Percentiles rank a stretch among this genome's conserved stretches.
Conservation (phyloP, 169 alveolate genomes). For the Plasmodium ovale region DNA sequence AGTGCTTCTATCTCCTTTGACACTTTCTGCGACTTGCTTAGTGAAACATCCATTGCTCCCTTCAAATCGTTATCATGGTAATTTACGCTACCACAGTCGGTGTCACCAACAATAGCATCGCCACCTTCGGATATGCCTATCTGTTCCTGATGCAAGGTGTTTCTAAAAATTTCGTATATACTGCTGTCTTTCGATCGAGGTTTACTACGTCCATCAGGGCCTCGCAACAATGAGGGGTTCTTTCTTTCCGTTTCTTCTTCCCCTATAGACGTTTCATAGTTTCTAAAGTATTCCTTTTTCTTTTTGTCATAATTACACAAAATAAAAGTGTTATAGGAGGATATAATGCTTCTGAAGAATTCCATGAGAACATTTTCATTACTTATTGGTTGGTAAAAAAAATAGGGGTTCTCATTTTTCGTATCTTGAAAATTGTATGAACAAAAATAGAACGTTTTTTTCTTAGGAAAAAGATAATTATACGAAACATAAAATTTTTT, state of each 20-base stretch:
- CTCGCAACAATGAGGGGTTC: background rate
- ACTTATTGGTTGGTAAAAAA: conserved; percentile 67
- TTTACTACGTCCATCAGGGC: no score
- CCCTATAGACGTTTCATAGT: background rate
- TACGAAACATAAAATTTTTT: conserved; percentile 69
- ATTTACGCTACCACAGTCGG: background rate
- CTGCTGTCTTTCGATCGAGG: conserved; percentile 2
- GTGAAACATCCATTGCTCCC: conserved; percentile 8
- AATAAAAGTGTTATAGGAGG: conserved; percentile 69
- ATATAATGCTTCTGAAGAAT: conserved; percentile 62
- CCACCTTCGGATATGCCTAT: background rate
- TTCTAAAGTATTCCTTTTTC: conserved; percentile 50
- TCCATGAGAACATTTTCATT: conserved; percentile 53
- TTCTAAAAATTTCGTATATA: conserved; percentile 1
- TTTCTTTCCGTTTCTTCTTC: background rate
- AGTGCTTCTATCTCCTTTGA: conserved; percentile 58
- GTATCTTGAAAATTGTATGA: conserved; percentile 75
- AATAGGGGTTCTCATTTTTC: conserved; percentile 74
- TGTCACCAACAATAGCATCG: background rate
- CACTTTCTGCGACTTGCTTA: conserved; percentile 35
- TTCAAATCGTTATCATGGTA: background rate
- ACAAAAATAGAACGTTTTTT: conserved; percentile 69
- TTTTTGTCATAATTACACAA: conserved; percentile 51
- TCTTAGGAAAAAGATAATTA: conserved; percentile 50
- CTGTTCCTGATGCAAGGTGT: background rate